These are phyloP conservation scores for Phytophthora cactorum DNA, from an alignment of 352 stramenopile species.

Conservation along the genomic window DNA sequence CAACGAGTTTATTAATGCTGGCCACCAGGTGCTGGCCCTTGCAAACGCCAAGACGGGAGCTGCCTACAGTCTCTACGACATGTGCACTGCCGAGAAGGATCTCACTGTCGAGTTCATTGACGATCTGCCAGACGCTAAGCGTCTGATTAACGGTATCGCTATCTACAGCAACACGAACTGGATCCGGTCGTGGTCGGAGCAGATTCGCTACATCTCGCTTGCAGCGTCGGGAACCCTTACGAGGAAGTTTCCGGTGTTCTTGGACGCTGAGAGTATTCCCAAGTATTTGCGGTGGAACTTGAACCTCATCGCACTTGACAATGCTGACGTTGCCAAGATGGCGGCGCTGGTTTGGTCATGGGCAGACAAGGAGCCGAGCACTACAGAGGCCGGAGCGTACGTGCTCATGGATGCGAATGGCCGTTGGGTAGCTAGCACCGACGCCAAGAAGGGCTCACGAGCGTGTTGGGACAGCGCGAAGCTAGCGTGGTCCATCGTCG, in stretches of 20 bases:
- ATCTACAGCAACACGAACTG: slow-evolving; percentile 60
- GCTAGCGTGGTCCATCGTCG: slow-evolving; percentile 51
- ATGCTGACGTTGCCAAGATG: slow-evolving; percentile 60
- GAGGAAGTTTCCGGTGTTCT: slow-evolving; percentile 34
- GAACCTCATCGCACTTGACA: slow-evolving; percentile 61
- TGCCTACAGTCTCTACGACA: slow-evolving; percentile 45
- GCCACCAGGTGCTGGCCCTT: slow-evolving; percentile 50
- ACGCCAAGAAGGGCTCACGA: slow-evolving; percentile 28
- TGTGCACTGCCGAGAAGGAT: slow-evolving; percentile 45
- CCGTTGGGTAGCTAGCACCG: slow-evolving; percentile 46
- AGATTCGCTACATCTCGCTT: slow-evolving; percentile 61
- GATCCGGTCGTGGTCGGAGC: slow-evolving; percentile 55
- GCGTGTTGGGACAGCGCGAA: slow-evolving; percentile 48
- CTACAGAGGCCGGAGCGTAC: slow-evolving; percentile 24
- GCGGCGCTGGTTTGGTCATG: slow-evolving; percentile 62
- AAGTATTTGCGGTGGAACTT: slow-evolving; percentile 66
- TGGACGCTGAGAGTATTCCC: slow-evolving; percentile 46
- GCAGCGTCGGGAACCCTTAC: slow-evolving; percentile 33
- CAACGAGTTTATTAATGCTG: slow-evolving; percentile 48
- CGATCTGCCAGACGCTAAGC: slow-evolving; percentile 40
- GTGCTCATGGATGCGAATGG: slow-evolving; percentile 47
- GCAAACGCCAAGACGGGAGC: slow-evolving; percentile 48
- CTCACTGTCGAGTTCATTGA: slow-evolving; percentile 51
- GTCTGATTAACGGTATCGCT: slow-evolving; percentile 45
- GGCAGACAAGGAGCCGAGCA: slow-evolving; percentile 53